phyloP scores from a whole-genome alignment of 768 basidiomycete genomes.

The Russula foetens region DNA sequence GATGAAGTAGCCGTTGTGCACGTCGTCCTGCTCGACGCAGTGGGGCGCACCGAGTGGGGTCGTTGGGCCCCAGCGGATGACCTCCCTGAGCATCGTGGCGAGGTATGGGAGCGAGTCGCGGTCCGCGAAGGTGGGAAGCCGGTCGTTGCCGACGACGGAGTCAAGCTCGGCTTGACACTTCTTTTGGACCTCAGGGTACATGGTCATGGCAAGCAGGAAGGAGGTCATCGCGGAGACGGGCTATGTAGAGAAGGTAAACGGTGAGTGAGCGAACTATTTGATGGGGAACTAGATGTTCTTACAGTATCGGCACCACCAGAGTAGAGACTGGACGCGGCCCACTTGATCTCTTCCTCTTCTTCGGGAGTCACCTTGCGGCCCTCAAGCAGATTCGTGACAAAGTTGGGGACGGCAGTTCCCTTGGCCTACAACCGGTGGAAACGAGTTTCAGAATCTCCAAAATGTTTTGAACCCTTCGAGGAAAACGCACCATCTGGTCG shows the following conservation, averaged over 20 bases:
- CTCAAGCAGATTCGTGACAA: constrained; percentile 16
- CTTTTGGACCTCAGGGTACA: constrained; percentile 21
- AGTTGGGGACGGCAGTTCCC: constrained; percentile 16
- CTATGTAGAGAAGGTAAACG: not conserved
- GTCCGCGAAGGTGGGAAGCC: constrained; percentile 19
- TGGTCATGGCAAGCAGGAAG: constrained; percentile 26
- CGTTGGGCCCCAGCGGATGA: constrained; percentile 22
- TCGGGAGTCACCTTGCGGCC: constrained; percentile 9
- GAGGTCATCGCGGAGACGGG: constrained; percentile 24
- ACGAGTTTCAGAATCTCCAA: too few species aligned
- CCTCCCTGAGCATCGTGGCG: constrained; percentile 19
- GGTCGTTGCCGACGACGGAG: constrained; percentile 18
- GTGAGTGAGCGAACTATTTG: not conserved
- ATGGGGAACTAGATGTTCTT: not conserved
- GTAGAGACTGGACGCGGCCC: constrained; percentile 23
- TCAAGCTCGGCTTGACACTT: constrained; percentile 25
- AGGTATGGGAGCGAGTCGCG: constrained; percentile 21
- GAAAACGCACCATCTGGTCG: constrained; percentile 16
- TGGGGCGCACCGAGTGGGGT: constrained; percentile 28
- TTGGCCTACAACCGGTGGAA: too few species aligned
- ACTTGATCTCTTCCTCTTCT: constrained; percentile 21
- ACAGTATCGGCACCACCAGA: constrained; percentile 23
- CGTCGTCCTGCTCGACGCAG: constrained; percentile 29
- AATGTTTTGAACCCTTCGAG: not conserved
- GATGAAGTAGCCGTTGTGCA: constrained; percentile 32